Evolutionary conservation across 2,329 filamentous ascomycete genomes (phyloP), one percentile per base, ranked within the genome.

Genomic region (Microcyclosporella mali): DNA sequence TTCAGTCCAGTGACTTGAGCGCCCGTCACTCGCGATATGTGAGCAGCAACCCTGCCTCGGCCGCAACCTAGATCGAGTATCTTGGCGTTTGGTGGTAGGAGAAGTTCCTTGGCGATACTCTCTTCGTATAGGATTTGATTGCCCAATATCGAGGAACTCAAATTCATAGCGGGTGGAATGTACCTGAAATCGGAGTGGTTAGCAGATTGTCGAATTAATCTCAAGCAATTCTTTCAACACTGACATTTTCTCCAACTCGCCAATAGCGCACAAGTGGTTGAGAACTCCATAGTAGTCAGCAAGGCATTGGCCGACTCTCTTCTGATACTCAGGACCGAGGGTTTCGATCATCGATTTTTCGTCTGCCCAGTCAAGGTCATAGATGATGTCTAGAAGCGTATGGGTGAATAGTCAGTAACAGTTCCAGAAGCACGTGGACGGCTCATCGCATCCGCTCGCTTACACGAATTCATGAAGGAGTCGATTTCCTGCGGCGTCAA

Each of bases 101-200:
- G 46, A 17, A 60, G 43, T 32, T 58, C 53, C 25, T 55, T 41
- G 16, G 53, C 54, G 14, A 60, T 49, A 33, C 43, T 43, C 37
- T 58, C 50, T 40, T 60, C 57, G 44, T 58, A 60, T 18, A 58
- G 46, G 14, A 53, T 49, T 33, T 60, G 57, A 36, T 60, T 60
- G 27, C 37, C 43, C 18, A 41, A 39, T 28, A 58, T 45, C 29
- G 42, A 45, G 28, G 44, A 37, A 15, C 44, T 38, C 3, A 52
- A 41, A 34, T 58, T 52, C 40, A 60, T 49, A 11, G 52, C 50
- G 2, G 57, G 57, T 3, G 57, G 57, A 19, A 60, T 57, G 43
- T 60, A 60, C 21, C 21, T 25, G 21, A 4, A 25, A 25, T 9
- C 4, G 6, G 21, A 25, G 9, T 25, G 6, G 9, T 4, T 25